These are phyloP conservation scores for Picea sitchensis DNA, from an alignment of 75 land plant genomes.

Conservation along the genomic window DNA sequence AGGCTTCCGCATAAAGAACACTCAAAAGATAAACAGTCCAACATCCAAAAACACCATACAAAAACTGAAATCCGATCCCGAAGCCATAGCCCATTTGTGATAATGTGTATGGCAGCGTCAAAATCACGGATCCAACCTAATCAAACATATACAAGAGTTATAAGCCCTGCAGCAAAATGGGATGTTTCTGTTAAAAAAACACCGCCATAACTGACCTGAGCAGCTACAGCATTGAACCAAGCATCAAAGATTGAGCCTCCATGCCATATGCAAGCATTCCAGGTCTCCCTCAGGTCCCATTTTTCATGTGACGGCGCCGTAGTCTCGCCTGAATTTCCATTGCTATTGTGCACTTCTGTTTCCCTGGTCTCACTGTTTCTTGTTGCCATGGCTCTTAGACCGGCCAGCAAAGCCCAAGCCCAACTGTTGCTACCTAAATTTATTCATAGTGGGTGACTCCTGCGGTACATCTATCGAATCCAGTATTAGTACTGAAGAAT, in stretches of 20 bases:
- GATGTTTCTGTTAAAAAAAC: neutral
- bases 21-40: slow-evolving; percentile 51
- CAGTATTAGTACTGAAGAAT: too few relatives aligned
- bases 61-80: slow-evolving; percentile 36
- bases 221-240: slow-evolving; percentile 23
- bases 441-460: too few relatives aligned
- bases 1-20: slow-evolving; percentile 36
- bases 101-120: slow-evolving; percentile 55
- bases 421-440: too few relatives aligned
- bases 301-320: neutral
- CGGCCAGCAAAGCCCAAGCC: too few relatives aligned
- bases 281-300: neutral
- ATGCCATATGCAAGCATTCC: slow-evolving; percentile 20
- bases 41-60: slow-evolving; percentile 45
- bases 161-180: neutral
- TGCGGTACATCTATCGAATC: too few relatives aligned
- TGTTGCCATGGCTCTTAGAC: neutral
- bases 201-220: slow-evolving; percentile 3
- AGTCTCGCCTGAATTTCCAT: neutral
- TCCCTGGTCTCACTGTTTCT: neutral
- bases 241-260: slow-evolving; percentile 34
- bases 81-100: slow-evolving; percentile 51
- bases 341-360: neutral
- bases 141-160: neutral
- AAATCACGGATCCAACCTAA: slow-evolving; percentile 32